Base-by-base conservation (phyloP, 2,329 filamentous ascomycete genomes). In the Colletotrichum sp. region DNA sequence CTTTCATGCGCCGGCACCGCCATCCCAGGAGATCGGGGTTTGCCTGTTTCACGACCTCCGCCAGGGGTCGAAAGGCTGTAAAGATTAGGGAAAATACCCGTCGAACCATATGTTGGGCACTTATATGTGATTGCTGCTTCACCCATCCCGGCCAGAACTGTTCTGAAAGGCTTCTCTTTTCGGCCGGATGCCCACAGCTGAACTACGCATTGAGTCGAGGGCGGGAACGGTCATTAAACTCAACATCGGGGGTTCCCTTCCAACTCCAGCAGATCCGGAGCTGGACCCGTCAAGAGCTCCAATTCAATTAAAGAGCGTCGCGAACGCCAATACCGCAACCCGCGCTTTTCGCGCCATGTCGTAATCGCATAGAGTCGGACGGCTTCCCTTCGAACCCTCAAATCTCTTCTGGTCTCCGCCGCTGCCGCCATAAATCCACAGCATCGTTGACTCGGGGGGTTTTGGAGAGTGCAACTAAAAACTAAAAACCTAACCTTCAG, bases 71-170 rank as follows among this genome's bases (percentile, higher is more conserved):
- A 39, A 32, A 48, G 8, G 32, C 24, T 34, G 8, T 18, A 52
- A 64, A 65, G 24, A 57, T 39, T 16, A 36, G 59, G 14, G 30
- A 55, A 75, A 55, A 59, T 75, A 24, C 26, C 73, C 70, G 73
- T 60, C 73, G 73, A 75, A 75, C 73, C 73, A 73, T 75, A 75
- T 68, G 64, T 73, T 59, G 57, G 43, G 39, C 65, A 30, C 34
- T 59, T 75, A 75, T 73, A 69, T 34, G 26, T 18, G 43, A 30
- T 59, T 16, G 63, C 18, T 14, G 68, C 68, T 13, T 57, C 7
- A 43, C 68, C n/a, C 21, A 55, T 64, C 64, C 72, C 57, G 28
- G 59, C 39, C 39, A 48, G 39, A 48, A 12, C 21, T 57, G n/a
- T n/a, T 55, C 43, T 16, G 57, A 30, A 43, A 61, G 24, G 24